These are phyloP conservation scores for Teratosphaeria nubilosa DNA, from an alignment of 2,329 filamentous ascomycete species.

Conservation along the genomic window DNA sequence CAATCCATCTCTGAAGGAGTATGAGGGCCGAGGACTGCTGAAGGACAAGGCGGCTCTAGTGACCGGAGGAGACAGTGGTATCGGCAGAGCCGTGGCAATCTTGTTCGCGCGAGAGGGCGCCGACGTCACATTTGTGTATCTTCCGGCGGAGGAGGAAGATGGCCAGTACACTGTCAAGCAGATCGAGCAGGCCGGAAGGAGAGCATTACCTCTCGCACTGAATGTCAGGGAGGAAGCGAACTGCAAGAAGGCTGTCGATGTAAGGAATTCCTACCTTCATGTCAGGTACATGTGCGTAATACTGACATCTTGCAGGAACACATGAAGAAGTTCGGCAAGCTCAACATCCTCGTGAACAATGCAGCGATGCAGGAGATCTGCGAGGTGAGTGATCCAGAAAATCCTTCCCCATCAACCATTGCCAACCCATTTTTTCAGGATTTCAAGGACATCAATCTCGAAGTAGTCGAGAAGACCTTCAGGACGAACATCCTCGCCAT, in stretches of 20 bases:
- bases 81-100: conserved; percentile 65
- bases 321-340: conserved; percentile 52
- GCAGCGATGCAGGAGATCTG: conserved; percentile 15
- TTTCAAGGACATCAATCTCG: conserved; percentile 62
- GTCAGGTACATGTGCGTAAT: background rate
- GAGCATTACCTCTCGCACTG: conserved; percentile 53
- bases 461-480: conserved; percentile 72
- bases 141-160: conserved; percentile 66
- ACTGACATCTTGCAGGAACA: conserved; percentile 35
- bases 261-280: background rate
- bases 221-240: conserved; percentile 57
- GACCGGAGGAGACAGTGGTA: conserved; percentile 71
- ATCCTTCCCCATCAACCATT: background rate
- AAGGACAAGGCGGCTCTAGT: conserved; percentile 66
- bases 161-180: conserved; percentile 62
- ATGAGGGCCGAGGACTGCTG: conserved; percentile 67
- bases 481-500: conserved; percentile 68
- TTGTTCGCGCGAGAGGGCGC: conserved; percentile 75
- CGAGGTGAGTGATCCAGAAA: background rate
- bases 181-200: conserved; percentile 56
- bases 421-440: conserved; percentile 34
- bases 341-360: conserved; percentile 69
- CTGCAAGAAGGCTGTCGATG: conserved; percentile 58
- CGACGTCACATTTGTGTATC: conserved; percentile 61
- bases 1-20: conserved; percentile 32